Evolutionary conservation across 2,329 filamentous ascomycete genomes (phyloP).

Genomic region (Cucurbitaria berberidis): DNA sequence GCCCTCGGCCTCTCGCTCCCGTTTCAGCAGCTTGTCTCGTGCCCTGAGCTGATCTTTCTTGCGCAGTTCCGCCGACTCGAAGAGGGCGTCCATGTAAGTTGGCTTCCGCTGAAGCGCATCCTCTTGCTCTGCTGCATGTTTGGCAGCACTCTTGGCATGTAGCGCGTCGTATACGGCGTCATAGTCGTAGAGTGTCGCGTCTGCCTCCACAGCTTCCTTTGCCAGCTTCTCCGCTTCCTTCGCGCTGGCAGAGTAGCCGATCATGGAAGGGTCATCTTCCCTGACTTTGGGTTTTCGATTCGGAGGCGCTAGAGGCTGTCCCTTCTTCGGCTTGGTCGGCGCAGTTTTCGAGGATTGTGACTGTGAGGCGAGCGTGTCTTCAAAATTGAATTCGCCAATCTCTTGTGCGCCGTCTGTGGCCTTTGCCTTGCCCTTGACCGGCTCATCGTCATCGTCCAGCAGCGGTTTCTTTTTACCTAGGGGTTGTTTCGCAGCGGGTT

Average conservation of each 20-base stretch:
- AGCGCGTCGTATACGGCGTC: conserved; percentile 81
- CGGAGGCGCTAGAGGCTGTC: conserved; percentile 39
- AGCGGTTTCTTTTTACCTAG: conserved; percentile 38
- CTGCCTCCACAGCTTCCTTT: conserved; percentile 68
- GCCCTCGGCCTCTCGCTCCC: conserved; percentile 79
- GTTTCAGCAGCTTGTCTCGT: conserved; percentile 78
- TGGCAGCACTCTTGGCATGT: conserved; percentile 62
- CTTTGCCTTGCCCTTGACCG: conserved; percentile 46
- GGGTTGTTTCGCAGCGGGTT: conserved; percentile 24
- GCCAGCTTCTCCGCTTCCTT: conserved; percentile 68
- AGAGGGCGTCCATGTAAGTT: conserved; percentile 78
- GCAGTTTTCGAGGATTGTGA: conserved; percentile 27
- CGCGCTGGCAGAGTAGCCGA: conserved; percentile 70
- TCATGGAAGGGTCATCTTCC: conserved; percentile 44
- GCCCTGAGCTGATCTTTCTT: conserved; percentile 80
- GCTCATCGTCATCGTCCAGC: conserved; percentile 65
- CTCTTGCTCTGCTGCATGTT: conserved; percentile 60
- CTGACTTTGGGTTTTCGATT: conserved; percentile 47
- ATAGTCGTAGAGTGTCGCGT: conserved; percentile 83
- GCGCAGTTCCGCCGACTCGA: conserved; percentile 75
- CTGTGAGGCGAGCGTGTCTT: conserved; percentile 53
- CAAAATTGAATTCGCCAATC: conserved; percentile 65
- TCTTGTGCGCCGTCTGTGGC: conserved; percentile 56
- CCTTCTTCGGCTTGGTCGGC: conserved; percentile 47
- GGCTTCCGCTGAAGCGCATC: conserved; percentile 68